phyloP scores from a whole-genome alignment of 2,329 filamentous ascomycete genomes.

The Gyromitra esculenta region DNA sequence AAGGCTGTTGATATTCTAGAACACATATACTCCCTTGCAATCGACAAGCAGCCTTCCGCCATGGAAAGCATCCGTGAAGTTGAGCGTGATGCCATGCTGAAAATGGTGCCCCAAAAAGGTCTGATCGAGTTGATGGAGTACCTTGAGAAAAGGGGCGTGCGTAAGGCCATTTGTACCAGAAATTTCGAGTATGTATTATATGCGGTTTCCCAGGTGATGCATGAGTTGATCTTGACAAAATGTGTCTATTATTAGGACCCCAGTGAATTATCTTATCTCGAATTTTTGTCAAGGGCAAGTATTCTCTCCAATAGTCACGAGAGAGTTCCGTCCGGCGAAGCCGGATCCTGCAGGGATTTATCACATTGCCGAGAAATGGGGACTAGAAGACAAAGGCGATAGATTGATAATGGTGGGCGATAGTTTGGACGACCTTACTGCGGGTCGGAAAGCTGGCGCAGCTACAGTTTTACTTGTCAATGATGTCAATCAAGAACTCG shows the following conservation, averaged over 20 bases:
- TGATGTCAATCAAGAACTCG: constrained; percentile 77
- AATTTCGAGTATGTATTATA: constrained; percentile 75
- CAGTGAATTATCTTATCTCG: constrained; percentile 76
- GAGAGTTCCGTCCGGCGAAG: constrained; percentile 84
- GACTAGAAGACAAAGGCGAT: constrained; percentile 65
- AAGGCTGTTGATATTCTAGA: constrained; percentile 84
- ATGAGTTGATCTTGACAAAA: background rate
- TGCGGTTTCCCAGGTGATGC: background rate
- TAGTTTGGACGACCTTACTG: constrained; percentile 91
- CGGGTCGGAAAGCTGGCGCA: constrained; percentile 82
- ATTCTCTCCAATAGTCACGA: constrained; percentile 83
- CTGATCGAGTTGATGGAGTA: constrained; percentile 82
- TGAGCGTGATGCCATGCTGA: constrained; percentile 80
- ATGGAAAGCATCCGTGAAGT: constrained; percentile 79
- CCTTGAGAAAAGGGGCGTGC: constrained; percentile 62
- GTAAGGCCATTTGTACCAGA: constrained; percentile 81
- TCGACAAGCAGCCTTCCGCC: constrained; percentile 69
- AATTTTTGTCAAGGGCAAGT: constrained; percentile 75
- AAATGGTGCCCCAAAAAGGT: constrained; percentile 83
- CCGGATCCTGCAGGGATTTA: constrained; percentile 87
- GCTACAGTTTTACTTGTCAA: constrained; percentile 90
- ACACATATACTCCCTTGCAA: constrained; percentile 76
- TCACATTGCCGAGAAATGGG: constrained; percentile 83
- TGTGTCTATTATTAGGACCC: constrained; percentile 62
- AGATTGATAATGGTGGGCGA: constrained; percentile 72